Base-by-base conservation (phyloP, 2,329 filamentous ascomycete genomes). In the Phialocephala sp. region DNA sequence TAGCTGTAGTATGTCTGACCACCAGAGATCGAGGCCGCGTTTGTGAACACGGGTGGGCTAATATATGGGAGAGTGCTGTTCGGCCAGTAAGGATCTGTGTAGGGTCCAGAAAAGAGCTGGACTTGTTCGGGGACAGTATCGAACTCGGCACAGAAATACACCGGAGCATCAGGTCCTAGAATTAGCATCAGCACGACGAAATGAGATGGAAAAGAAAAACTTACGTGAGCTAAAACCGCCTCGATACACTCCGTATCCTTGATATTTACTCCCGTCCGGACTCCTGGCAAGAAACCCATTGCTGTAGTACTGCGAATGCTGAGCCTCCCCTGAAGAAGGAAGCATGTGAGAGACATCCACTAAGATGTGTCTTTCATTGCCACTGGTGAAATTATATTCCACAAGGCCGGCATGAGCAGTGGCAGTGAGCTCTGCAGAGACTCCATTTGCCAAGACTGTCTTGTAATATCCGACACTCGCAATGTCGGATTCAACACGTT, bases 101-200 rank as follows among this genome's bases (percentile, higher is more conserved):
- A 83, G 1, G 83, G 76, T 1, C 77, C 77, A 2, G 74, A 78
- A 66, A 84, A 82, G 1, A 80, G 73, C 27, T 76, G 77, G 2
- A 77, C 78, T 2, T 79, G 77, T 4, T 79, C 74, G 9, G 74
- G 64, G 15, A 74, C 67, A 74, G 74, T 62, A 59, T 86, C 81
- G 69, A 90, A 90, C 60, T 81, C 80, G 15, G 87, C 87, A 71
- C 88, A 90, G 76, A 87, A 87, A 71, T 84, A 85, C 12, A 88
- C 84, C 0, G 80, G 84, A 85, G 85, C 90, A 59, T 86, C 77
- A 0, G 83, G 85, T 1, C 87, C 82, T 41, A 22, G 11, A 6
- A 15, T 54, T 12, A 12, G 35, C 3, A 15, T 54, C 8, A 54
- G 50, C 8, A 54, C 24, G 1, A 12, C 8, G 18, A 14, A 5